Evolutionary conservation across 208 protist species (phyloP).

Genomic region (Acanthamoeba castellanii): DNA sequence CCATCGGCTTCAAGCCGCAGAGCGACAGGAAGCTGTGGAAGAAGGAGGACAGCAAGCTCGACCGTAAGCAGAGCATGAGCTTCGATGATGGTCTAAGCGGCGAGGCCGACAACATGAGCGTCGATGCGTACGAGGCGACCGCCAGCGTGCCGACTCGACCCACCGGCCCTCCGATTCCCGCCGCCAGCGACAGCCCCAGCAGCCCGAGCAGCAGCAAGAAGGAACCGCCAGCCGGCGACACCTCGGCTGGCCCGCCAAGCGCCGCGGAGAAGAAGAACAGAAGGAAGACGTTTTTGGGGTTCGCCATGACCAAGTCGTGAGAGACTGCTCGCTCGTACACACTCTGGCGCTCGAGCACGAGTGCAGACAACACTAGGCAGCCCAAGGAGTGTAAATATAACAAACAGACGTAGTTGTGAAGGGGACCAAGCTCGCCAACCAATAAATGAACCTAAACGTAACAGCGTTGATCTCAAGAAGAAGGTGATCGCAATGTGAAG

Average conservation of each 20-base stretch:
- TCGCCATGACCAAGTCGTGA: conserved; percentile 12
- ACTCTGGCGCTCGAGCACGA: not conserved
- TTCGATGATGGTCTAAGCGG: not conserved
- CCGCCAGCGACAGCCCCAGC: not conserved
- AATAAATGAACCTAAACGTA: not conserved
- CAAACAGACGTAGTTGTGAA: not conserved
- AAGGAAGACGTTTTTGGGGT: conserved; percentile 49
- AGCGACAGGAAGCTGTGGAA: not conserved
- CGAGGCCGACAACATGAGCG: not conserved
- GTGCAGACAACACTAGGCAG: not conserved
- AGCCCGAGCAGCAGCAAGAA: not conserved
- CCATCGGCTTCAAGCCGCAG: not conserved
- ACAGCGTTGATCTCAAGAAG: not conserved
- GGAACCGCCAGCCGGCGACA: no score
- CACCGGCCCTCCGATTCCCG: no score
- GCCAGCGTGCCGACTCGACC: not conserved
- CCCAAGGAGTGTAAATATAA: conserved; percentile 14
- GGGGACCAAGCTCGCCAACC: not conserved
- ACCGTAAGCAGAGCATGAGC: not conserved
- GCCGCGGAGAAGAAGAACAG: not conserved
- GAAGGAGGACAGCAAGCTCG: conserved; percentile 10
- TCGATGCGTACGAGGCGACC: no score
- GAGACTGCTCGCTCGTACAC: not conserved
- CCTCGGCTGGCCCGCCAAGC: not conserved
- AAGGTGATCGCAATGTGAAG: not conserved